Conservation (phyloP, 1,284 basidiomycete species). For the Ustilago lituana region DNA sequence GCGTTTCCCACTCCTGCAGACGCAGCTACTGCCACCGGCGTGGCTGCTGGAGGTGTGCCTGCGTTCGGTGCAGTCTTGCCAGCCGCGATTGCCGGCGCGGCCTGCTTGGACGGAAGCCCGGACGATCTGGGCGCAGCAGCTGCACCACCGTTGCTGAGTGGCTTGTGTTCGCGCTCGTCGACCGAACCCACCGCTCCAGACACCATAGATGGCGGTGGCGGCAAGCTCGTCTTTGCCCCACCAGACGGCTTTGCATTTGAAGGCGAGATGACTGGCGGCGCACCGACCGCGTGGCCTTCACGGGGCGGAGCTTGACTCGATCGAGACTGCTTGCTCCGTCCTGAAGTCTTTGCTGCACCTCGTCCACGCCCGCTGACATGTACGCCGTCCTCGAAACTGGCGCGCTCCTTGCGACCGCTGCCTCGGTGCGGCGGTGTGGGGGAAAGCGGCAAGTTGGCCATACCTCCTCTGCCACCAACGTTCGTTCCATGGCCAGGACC, state of each 20-base stretch:
- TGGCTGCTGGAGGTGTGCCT: slow-evolving; percentile 21
- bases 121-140: neutral
- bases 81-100: neutral
- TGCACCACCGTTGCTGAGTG: slow-evolving; percentile 19
- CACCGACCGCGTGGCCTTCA: neutral
- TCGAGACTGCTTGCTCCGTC: slow-evolving; percentile 30
- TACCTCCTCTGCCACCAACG: slow-evolving; percentile 1
- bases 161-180: slow-evolving; percentile 24
- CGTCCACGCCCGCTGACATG: slow-evolving; percentile 21
- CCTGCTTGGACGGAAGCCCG: slow-evolving; percentile 2
- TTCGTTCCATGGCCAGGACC: slow-evolving; percentile 16
- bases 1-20: slow-evolving; percentile 23
- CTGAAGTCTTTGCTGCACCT: slow-evolving; percentile 19
- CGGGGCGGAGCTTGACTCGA: slow-evolving; percentile 11
- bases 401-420: slow-evolving; percentile 27
- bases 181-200: slow-evolving; percentile 1
- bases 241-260: slow-evolving; percentile 2
- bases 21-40: slow-evolving; percentile 28
- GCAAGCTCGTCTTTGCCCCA: slow-evolving; percentile 20
- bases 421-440: slow-evolving; percentile 39
- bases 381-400: slow-evolving; percentile 17
- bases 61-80: too few species aligned
- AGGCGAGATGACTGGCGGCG: neutral
- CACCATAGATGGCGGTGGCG: slow-evolving; percentile 32
- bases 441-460: slow-evolving; percentile 24